Evolutionary conservation across 2,329 filamentous ascomycete species (phyloP), one percentile per base, ranked within the genome.

Genomic region (Arthrinium phaeospermum): DNA sequence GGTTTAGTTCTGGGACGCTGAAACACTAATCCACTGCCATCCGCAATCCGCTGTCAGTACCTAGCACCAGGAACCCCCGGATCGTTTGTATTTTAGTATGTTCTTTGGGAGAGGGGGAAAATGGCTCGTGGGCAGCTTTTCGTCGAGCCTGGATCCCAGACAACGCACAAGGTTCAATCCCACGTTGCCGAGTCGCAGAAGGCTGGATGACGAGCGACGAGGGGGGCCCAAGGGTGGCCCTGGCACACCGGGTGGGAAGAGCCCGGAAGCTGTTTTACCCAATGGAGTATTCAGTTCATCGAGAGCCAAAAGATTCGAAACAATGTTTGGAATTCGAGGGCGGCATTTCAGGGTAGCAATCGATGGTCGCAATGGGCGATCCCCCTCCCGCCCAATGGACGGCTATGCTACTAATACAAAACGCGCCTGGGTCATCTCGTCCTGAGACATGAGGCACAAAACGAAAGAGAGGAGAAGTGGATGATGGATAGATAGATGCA

Each of bases 21-120:
- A 61, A 61, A 61, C 53, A 61, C 30, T 61, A 37, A 22, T 27
- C 53, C 53, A 61, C 53, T 61, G 16, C 53, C 53, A 61, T 37
- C 53, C 53, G 16, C 53, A 30, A 61, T 37, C 53, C 53, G 53
- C 30, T 61, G 53, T 61, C 53, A 57, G 13, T 14, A 57, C 12
- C 2, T 14, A 57, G 22, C 13, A 49, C 51, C 51, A 57, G 16
- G 51, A 14, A 6, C 16, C 51, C 51, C 51, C 13, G 37, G 37
- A 41, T 19, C 51, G 24, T 16, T 30, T 3, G 46, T 49, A 46
- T 7, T 19, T 3, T 46, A 16, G 45, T 7, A 12, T 22, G 46
- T 3, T n/a, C 10, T 10, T 49, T 5, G 46, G 46, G 46, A 30
- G 27, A 30, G 27, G 46, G 37, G 37, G 5, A 10, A 41, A 10